Base-by-base conservation (phyloP, 192 early-diverging fungal genomes). In the Cetraspora pellucida region DNA sequence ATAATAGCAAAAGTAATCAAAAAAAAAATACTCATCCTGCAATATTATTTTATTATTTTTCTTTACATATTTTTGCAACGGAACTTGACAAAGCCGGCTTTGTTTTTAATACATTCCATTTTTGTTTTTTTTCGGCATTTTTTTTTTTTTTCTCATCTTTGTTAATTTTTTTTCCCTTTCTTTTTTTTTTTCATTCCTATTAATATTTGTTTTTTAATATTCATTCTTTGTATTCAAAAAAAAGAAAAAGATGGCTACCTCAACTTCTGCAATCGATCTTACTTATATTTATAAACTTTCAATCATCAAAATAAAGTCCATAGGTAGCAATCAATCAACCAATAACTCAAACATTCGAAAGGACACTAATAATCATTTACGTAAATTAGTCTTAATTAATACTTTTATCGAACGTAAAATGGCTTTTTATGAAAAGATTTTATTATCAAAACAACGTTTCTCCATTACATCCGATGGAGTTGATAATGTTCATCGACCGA, bases 351-450 rank as follows among this genome's bases (percentile, higher is more conserved):
- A 30, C n/a, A 30, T 43, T 65, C 63, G 63, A n/a, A 65, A 65
- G 31, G 63, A 65, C 31, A 37, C 63, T 65, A 28, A 9, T 65
- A 65, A 30, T 28, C 59, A 60, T 65, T 65, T 65, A 65, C 63
- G 63, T 65, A 65, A 65, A 65, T 65, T 65, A n/a, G 63, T 65
- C 14, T 65, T 65, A 65, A 65, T 65, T 65, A 65, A 65, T 65
- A 65, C 63, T 43, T 65, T 65, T 65, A 30, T 65, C 31, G 63
- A 65, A 65, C 28, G 63, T 37, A 65, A 65, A 65, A 65, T 65
- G 63, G 63, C 63, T n/a, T 28, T 65, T 65, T 65, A 65, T n/a
- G 63, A 27, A 44, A 30, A 65, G 31, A 30, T 43, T 37, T 65
- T 65, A 65, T 37, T 37, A 65, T 30, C 63, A 19, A 65, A 65